These are phyloP conservation scores for Peniophora sp. DNA, from an alignment of 1,284 basidiomycete genomes.

Conservation along the genomic window DNA sequence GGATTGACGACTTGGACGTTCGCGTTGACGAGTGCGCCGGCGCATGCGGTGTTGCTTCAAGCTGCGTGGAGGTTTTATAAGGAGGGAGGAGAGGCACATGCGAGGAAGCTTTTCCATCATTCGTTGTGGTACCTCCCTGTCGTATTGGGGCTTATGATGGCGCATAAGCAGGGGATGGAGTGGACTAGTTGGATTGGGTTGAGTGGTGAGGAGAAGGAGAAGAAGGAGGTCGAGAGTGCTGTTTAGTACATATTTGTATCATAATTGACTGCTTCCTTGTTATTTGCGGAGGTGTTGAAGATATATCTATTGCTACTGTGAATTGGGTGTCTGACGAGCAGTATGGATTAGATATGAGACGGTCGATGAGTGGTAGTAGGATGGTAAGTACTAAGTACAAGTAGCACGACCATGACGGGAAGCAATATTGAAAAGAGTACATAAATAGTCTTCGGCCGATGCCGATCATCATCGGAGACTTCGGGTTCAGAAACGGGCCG, in stretches of 20 bases:
- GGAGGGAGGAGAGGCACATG: conserved; percentile 70
- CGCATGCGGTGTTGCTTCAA: conserved; percentile 68
- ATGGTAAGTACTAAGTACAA: too few relatives aligned
- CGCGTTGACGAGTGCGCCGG: conserved; percentile 69
- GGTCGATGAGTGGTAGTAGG: too few relatives aligned
- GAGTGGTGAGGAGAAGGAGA: conserved; percentile 10
- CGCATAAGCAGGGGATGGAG: conserved; percentile 78
- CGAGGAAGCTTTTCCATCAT: conserved; percentile 74
- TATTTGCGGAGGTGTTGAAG: background rate
- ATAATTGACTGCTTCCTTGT: background rate
- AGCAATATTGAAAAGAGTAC: too few relatives aligned
- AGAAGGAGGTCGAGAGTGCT: conserved; percentile 5
- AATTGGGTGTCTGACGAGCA: too few relatives aligned
- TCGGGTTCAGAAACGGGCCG: too few relatives aligned
- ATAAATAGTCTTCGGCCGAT: too few relatives aligned
- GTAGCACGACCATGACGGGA: too few relatives aligned
- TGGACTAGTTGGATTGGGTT: conserved; percentile 51
- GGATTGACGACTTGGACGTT: conserved; percentile 88
- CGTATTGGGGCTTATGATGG: conserved; percentile 89
- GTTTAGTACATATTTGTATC: background rate
- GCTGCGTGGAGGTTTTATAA: conserved; percentile 77
- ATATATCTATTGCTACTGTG: background rate
- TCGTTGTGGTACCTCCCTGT: conserved; percentile 91
- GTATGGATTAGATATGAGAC: too few relatives aligned
- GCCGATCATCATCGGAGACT: too few relatives aligned